Base-by-base conservation (phyloP, 768 basidiomycete species). In the Hygrophoropsis aurantiaca region DNA sequence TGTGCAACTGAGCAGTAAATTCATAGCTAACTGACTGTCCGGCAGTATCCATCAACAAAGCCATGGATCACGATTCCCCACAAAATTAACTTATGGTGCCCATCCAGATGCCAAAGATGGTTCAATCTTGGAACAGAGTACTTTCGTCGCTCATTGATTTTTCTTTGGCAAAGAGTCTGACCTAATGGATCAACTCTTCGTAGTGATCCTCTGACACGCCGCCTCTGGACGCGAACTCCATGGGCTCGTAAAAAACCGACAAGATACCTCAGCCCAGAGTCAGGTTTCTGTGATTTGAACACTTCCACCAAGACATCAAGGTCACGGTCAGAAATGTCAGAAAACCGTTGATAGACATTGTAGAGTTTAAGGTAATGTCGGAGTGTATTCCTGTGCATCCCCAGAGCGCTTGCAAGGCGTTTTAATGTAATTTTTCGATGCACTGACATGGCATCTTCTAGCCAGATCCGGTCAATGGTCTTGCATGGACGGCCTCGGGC, bases 41-140 rank as follows among this genome's bases (percentile, higher is more conserved):
- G 49, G 27, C 67, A 68, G 48, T 62, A 67, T 0, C 74, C 74
- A 53, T 75, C 72, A 16, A 72, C 52, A 44, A 64, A 57, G 0
- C 67, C 67, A 53, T 68, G 66, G 5, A 68, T 58, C 16, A 63
- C 62, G 44, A 68, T 57, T 4, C 67, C 67, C 69, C 69, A 73
- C 1, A 55, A 58, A 4, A 59, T 56, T 0, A 73, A 45, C 42
- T 68, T 72, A 40, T 71, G 64, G 42, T 69, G 65, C 0, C 67
- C 66, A 53, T 71, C 69, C 21, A 57, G 48, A 50, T 71, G 70
- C 68, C 68, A 70, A 0, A 69, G 57, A 0, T 60, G 57, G 41
- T 69, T 69, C 15, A 64, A 58, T 2, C 62, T 59, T 6, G 56
- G 53, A 0, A 69, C 66, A 3, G 49, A 39, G 46, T 72, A 72